phyloP scores from a whole-genome alignment of 805 yeast species.

The Komagataella ulmi region DNA sequence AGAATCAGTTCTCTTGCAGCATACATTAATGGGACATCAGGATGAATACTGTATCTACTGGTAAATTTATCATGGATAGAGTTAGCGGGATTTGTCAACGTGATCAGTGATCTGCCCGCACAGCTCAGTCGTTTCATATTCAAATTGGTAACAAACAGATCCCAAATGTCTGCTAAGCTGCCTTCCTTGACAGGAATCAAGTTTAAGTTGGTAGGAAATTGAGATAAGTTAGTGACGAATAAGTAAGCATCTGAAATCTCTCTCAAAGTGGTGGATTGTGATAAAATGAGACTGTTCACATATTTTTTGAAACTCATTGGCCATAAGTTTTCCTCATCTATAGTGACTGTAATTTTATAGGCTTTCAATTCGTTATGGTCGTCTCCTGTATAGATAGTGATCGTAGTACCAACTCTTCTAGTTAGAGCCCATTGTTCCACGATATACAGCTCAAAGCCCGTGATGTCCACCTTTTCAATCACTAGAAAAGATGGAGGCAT shows the following conservation, averaged over 20 bases:
- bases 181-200: constrained; percentile 61
- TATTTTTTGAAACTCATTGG: constrained; percentile 41
- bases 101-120: constrained; percentile 71
- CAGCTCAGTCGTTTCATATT: constrained; percentile 69
- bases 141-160: constrained; percentile 56
- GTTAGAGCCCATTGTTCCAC: constrained; percentile 92
- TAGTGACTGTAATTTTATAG: constrained; percentile 38
- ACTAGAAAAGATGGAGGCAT: constrained; percentile 25
- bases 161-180: constrained; percentile 34
- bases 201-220: constrained; percentile 56
- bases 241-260: constrained; percentile 44
- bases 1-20: constrained; percentile 67
- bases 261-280: constrained; percentile 54
- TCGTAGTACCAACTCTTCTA: constrained; percentile 50
- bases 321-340: constrained; percentile 31
- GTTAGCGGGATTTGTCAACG: constrained; percentile 58
- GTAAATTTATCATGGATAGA: constrained; percentile 75
- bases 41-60: constrained; percentile 51
- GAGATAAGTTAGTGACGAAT: constrained; percentile 73
- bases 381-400: constrained; percentile 83
- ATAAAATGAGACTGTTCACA: constrained; percentile 49
- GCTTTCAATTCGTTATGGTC: constrained; percentile 48
- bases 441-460: constrained; percentile 80
- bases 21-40: constrained; percentile 39
- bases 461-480: constrained; percentile 30